Percentiles rank a stretch among this genome's conserved stretches.
Conservation (phyloP, 352 stramenopile species). For the Stephanocyclus meneghinianus region DNA sequence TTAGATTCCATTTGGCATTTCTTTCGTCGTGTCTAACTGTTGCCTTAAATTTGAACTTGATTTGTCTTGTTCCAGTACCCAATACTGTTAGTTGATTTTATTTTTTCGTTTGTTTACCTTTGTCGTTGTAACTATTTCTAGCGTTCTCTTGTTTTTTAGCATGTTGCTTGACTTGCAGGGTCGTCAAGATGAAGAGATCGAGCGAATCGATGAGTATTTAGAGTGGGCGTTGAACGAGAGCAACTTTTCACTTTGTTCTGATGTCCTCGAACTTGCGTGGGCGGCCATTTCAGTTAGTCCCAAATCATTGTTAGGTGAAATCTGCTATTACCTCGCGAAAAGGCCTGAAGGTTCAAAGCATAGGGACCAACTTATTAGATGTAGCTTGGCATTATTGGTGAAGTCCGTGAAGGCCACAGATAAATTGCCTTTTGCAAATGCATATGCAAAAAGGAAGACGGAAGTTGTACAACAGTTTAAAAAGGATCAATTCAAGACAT, state of each 20-base stretch:
- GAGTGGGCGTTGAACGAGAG: slow-evolving; percentile 43
- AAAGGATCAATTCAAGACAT: background rate
- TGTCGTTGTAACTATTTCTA: background rate
- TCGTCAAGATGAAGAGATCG: slow-evolving; percentile 15
- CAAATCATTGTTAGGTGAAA: slow-evolving; percentile 37
- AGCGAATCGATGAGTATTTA: slow-evolving; percentile 40
- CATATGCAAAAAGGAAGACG: slow-evolving; percentile 36
- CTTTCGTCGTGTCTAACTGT: too few relatives aligned
- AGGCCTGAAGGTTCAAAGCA: slow-evolving; percentile 19
- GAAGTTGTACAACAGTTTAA: background rate
- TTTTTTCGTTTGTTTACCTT: background rate
- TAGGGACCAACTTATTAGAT: slow-evolving; percentile 25
- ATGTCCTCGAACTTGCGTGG: slow-evolving; percentile 24
- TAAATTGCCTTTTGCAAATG: slow-evolving; percentile 20
- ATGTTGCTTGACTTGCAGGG: slow-evolving; percentile 43
- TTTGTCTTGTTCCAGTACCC: background rate
- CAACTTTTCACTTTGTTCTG: slow-evolving; percentile 23
- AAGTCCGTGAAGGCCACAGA: slow-evolving; percentile 18
- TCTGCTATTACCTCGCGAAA: slow-evolving; percentile 44
- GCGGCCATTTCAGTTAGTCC: slow-evolving; percentile 35
- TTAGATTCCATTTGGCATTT: too few relatives aligned
- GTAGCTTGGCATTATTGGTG: slow-evolving; percentile 30
- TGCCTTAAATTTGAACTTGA: too few relatives aligned
- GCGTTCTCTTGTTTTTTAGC: background rate
- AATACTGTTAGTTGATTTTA: background rate